A percentile compares a stretch with the other conserved stretches of the same genome.
Evolutionary conservation across 2,329 filamentous ascomycete species (phyloP).

Genomic region (Hortaea sp.): DNA sequence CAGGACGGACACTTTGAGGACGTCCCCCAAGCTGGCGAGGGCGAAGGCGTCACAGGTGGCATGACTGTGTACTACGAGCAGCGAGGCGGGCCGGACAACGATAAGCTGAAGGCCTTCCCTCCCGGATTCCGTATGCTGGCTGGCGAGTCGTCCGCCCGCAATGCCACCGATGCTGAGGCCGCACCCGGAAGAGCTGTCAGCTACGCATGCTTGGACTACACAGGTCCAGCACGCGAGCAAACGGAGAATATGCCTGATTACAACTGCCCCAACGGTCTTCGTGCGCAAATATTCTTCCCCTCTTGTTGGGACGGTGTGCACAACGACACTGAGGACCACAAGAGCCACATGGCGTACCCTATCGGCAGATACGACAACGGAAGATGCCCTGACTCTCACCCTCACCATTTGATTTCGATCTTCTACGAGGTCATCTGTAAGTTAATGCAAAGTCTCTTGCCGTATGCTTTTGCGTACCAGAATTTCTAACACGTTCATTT

Average conservation of each 20-base stretch:
- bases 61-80: conserved; percentile 65
- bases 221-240: no score
- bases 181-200: conserved; percentile 39
- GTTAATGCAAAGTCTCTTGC: no score
- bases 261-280: conserved; percentile 55
- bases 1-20: conserved; percentile 51
- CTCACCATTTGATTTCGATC: conserved; percentile 46
- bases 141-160: no score
- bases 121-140: conserved; percentile 60
- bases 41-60: conserved; percentile 39
- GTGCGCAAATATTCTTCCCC: conserved; percentile 61
- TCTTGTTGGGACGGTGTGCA: conserved; percentile 60
- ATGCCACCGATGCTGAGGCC: conserved; percentile 46
- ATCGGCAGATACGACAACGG: conserved; percentile 33
- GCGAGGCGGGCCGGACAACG: no score
- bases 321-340: conserved; percentile 49
- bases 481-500: no score
- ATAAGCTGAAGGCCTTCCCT: conserved; percentile 61
- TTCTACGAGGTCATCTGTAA: conserved; percentile 54
- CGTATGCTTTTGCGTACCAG: no score
- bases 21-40: conserved; percentile 49
- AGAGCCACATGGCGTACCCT: conserved; percentile 42
- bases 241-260: no score
- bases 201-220: conserved; percentile 46
- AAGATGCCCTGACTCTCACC: conserved; percentile 44